These are phyloP conservation scores for Wickerhamomyces ciferrii DNA, from an alignment of 805 yeast genomes.

Conservation along the genomic window DNA sequence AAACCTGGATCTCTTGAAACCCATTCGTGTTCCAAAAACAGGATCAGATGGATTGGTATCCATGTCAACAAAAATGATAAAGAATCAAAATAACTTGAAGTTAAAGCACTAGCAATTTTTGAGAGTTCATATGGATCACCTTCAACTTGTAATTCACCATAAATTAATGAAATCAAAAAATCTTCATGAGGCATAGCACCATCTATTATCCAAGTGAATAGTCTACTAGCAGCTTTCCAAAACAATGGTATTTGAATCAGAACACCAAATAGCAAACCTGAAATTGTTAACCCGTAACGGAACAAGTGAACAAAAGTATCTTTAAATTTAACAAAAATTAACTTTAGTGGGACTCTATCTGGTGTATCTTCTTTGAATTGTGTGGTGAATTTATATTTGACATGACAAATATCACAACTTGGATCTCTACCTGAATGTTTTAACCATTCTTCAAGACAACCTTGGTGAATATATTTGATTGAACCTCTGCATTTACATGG, in stretches of 20 bases:
- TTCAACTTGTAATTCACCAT: conserved; percentile 10
- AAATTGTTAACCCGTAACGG: conserved; percentile 14
- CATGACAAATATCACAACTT: conserved; percentile 85
- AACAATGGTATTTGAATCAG: conserved; percentile 51
- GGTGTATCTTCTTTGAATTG: conserved; percentile 67
- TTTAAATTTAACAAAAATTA: conserved; percentile 38
- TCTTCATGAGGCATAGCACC: conserved; percentile 39
- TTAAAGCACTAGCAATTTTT: conserved; percentile 5
- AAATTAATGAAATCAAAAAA: conserved; percentile 18
- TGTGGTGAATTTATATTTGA: conserved; percentile 63
- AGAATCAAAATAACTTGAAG: conserved; percentile 19
- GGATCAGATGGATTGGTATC: conserved; percentile 35
- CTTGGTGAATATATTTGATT: conserved; percentile 89
- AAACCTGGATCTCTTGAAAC: conserved; percentile 69
- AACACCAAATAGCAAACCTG: conserved; percentile 31
- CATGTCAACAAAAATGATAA: conserved; percentile 32
- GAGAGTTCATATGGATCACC: conserved; percentile 12
- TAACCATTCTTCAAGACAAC: conserved; percentile 87
- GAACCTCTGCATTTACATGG: conserved; percentile 96
- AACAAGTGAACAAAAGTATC: conserved; percentile 12
- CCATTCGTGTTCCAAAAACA: conserved; percentile 64
- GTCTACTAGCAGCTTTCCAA: conserved; percentile 49
- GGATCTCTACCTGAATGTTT: conserved; percentile 46
- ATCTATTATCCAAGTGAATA: conserved; percentile 53
- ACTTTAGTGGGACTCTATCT: conserved; percentile 45